Base-by-base conservation (phyloP, 192 early-diverging fungal genomes). In the Coemansia sp. region DNA sequence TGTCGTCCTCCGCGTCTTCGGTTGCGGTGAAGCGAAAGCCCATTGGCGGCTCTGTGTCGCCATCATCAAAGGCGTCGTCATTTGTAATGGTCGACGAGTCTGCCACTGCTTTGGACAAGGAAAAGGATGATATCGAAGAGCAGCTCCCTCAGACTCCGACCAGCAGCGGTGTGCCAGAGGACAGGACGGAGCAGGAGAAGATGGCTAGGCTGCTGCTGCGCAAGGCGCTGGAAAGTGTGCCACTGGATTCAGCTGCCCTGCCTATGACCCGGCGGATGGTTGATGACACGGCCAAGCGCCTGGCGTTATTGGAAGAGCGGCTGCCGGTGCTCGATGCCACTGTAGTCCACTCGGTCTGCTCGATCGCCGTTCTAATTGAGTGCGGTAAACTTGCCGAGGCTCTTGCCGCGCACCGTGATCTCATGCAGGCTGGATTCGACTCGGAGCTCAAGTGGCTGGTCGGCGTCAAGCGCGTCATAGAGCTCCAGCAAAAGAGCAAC, bases 381-480 rank as follows among this genome's bases (percentile, higher is more conserved):
- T 9, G 37, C n/a, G 24, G 43, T 1, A 24, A 36, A 56, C 46
- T 63, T 7, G 11, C 18, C 3, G 68, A 67, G 6, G 74, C 74
- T 11, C 48, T 58, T 17, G 52, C 19, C 22, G 68, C 40, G 0
- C 63, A 70, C 41, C 56, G 63, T 10, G 55, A 54, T 8, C 60
- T 74, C 39, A 60, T 74, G 60, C 71, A 74, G 48, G 55, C 68
- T 18, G 65, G 60, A 1, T 53, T 68, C 22, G 72, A 74, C 12
- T 15, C 53, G 1, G 78, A 81, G 37, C 68, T 70, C 42, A 63
- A 63, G 29, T 81, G 78, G 78, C 72, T 81, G 32, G 63, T 81
- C 18, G 78, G 68, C 11, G n/a, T 81, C n/a, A 74, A 74, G 44
- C 71, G 78, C 11, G 29, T 71, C 6, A 67, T 81, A 22, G 78